Conservation (phyloP, 2,329 filamentous ascomycete genomes). For the Polychaeton citri region DNA sequence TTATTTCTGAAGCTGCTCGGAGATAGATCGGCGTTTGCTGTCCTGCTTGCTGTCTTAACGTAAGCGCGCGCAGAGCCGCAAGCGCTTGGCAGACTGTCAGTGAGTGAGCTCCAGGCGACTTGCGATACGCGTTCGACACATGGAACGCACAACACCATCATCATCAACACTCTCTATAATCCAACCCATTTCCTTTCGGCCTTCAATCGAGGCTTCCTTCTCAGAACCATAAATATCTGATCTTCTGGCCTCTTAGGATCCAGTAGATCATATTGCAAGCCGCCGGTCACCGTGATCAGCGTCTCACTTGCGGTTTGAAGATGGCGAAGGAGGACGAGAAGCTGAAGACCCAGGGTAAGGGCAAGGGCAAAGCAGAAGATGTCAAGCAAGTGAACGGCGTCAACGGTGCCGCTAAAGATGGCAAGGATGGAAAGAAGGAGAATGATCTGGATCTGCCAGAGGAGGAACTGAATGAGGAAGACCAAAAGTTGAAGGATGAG, state of each 20-base stretch:
- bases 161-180: too few species aligned
- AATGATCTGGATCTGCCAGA: constrained; percentile 57
- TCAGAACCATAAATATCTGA: too few species aligned
- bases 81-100: too few species aligned
- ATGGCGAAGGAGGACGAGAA: constrained; percentile 90
- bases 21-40: background rate
- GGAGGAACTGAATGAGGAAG: constrained; percentile 93
- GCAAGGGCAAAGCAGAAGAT: constrained; percentile 78
- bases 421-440: constrained; percentile 59
- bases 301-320: constrained; percentile 23
- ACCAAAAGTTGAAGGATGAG: constrained; percentile 95
- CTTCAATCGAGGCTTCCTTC: too few species aligned
- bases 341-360: constrained; percentile 77
- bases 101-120: background rate
- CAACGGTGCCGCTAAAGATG: constrained; percentile 39
- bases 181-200: too few species aligned
- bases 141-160: too few species aligned
- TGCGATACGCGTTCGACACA: background rate
- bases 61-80: too few species aligned
- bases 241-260: too few species aligned
- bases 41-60: too few species aligned
- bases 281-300: background rate
- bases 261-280: background rate
- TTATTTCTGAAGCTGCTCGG: background rate
- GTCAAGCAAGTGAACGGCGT: constrained; percentile 46